These are phyloP conservation scores for Babesia sp. DNA, from an alignment of 169 alveolate genomes.

Conservation along the genomic window DNA sequence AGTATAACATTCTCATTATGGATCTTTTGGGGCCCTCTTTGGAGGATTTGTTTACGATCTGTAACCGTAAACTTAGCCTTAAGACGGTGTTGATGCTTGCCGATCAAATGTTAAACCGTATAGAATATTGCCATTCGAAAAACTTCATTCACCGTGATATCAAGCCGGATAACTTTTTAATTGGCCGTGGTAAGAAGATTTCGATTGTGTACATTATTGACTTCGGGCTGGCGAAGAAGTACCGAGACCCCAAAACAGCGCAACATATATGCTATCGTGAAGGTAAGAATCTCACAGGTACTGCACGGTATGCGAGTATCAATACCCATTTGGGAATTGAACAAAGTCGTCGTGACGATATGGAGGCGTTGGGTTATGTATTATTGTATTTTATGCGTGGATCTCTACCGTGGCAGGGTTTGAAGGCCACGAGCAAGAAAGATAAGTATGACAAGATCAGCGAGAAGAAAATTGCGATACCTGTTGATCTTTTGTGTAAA, in stretches of 20 bases:
- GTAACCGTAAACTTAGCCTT: slow-evolving; percentile 92
- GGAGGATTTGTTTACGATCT: slow-evolving; percentile 94
- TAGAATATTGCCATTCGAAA: slow-evolving; percentile 93
- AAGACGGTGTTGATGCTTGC: slow-evolving; percentile 94
- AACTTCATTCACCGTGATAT: slow-evolving; percentile 96
- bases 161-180: slow-evolving; percentile 96
- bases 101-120: slow-evolving; percentile 93
- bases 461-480: slow-evolving; percentile 97
- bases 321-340: slow-evolving; percentile 99
- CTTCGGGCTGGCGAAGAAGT: slow-evolving; percentile 95
- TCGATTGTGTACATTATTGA: slow-evolving; percentile 90
- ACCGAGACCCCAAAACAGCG: slow-evolving; percentile 93
- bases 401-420: slow-evolving; percentile 98
- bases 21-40: slow-evolving; percentile 96
- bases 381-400: slow-evolving; percentile 97
- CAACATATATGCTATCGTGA: slow-evolving; percentile 97
- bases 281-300: slow-evolving; percentile 97
- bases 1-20: slow-evolving; percentile 94
- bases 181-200: slow-evolving; percentile 87
- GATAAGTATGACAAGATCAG: slow-evolving; percentile 97
- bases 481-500: slow-evolving; percentile 95
- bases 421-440: slow-evolving; percentile 91
- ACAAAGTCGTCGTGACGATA: slow-evolving; percentile 97
- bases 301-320: slow-evolving; percentile 97
- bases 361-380: slow-evolving; percentile 98